A percentile compares a stretch with the other conserved stretches of the same genome.
Evolutionary conservation across 495 filamentous ascomycete genomes (phyloP).

Genomic region (Glarea lozoyensis): DNA sequence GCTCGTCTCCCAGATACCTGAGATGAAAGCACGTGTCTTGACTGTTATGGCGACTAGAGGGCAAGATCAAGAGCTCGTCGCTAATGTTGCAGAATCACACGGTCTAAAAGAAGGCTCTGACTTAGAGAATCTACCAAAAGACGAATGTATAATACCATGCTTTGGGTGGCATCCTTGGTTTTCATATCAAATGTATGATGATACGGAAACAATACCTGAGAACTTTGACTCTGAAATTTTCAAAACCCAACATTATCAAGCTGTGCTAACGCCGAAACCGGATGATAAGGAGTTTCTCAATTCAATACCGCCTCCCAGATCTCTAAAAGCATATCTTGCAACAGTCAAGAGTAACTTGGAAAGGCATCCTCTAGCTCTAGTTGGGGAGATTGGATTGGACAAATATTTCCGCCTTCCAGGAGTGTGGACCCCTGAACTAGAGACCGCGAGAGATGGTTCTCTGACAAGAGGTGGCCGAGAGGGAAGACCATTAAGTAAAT

Average conservation of each 20-base stretch:
- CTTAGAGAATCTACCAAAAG: constrained; percentile 1
- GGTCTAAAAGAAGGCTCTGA: constrained; percentile 10
- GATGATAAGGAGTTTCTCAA: constrained; percentile 53
- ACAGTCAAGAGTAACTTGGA: constrained; percentile 57
- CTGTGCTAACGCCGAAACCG: constrained; percentile 53
- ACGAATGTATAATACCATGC: constrained; percentile 53
- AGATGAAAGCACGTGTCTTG: constrained; percentile 68
- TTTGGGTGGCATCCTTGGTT: constrained; percentile 99
- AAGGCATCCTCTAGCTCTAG: constrained; percentile 55
- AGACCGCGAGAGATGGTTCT: constrained; percentile 39
- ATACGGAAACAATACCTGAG: constrained; percentile 17
- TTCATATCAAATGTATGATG: constrained; percentile 60
- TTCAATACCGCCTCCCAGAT: constrained; percentile 59
- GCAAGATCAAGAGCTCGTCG: constrained; percentile 82
- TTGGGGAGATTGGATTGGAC: constrained; percentile 89
- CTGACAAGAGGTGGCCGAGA: constrained; percentile 77
- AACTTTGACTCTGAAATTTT: constrained; percentile 20
- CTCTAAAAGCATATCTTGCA: constrained; percentile 55
- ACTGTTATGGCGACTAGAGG: constrained; percentile 84
- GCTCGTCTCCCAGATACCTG: constrained; percentile 52
- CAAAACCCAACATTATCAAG: constrained; percentile 64
- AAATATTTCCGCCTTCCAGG: constrained; percentile 74
- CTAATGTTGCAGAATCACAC: constrained; percentile 43
- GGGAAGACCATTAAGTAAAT: constrained; percentile 61
- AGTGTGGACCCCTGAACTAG: constrained; percentile 43